Evolutionary conservation across 345 rosid species (phyloP).

Genomic region (Trapa bicornis): DNA sequence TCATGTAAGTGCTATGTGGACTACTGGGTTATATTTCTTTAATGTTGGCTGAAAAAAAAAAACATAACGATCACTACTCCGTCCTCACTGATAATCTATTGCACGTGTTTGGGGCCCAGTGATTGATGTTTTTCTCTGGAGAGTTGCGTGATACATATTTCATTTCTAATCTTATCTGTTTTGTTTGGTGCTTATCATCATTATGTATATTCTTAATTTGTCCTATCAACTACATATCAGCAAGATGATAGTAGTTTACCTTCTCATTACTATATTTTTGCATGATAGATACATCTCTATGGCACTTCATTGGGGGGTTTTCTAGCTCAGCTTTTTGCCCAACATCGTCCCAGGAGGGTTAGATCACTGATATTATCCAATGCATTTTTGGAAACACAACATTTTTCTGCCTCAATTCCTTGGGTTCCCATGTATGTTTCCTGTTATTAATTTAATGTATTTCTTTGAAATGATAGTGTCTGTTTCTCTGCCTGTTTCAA

Average conservation of each 20-base stretch:
- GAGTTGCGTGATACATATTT: no score
- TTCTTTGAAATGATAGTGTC: neutral
- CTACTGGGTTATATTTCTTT: slow-evolving; percentile 1
- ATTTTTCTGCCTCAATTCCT: slow-evolving; percentile 90
- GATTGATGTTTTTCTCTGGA: no score
- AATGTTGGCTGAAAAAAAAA: neutral
- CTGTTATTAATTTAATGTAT: neutral
- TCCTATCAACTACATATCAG: neutral
- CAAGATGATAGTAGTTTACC: neutral
- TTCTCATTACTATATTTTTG: slow-evolving; percentile 2
- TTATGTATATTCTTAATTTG: no score
- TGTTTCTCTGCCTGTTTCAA: neutral
- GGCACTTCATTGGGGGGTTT: slow-evolving; percentile 99
- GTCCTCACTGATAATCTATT: neutral
- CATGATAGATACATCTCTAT: slow-evolving; percentile 74
- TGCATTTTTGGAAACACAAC: slow-evolving; percentile 72
- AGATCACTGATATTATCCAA: slow-evolving; percentile 81
- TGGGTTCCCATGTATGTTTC: slow-evolving; percentile 95
- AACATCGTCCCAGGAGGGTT: slow-evolving; percentile 91
- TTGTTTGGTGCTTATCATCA: no score
- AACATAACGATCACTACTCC: neutral
- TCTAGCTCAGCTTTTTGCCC: slow-evolving; percentile 96
- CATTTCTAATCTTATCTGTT: no score
- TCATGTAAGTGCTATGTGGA: slow-evolving; percentile 49
- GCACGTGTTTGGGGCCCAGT: no score